Evolutionary conservation across 1,139 yeast species (phyloP), one percentile per base, ranked within the genome.

Genomic region (Protomyces pachydermus): DNA sequence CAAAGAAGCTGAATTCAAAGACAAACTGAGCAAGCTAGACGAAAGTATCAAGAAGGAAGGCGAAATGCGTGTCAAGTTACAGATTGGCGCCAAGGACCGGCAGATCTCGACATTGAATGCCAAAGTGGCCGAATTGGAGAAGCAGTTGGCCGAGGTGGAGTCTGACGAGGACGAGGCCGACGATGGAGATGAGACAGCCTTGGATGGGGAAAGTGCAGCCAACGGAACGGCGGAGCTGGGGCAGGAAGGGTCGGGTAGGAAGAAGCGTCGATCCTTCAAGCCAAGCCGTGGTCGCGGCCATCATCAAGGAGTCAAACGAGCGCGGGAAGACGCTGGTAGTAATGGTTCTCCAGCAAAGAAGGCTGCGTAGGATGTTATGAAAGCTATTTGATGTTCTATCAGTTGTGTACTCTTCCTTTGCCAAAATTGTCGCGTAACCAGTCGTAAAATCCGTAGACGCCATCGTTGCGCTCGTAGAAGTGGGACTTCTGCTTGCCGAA

Each of bases 11-110:
- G 73, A 78, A 2, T 75, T 77, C 60, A 78, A 76, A 39, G 78
- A 78, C 61, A 76, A 79, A 8, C 75, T 77, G 66, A 76, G 77
- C 58, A 39, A 73, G 71, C 52, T 71, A 72, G 75, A 74, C 70
- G 66, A 75, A 71, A 64, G 73, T 69, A 54, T 74, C 66, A 65
- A 69, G 70, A 65, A 74, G 72, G 68, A 71, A 71, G 32, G 68
- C 70, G 42, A 72, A 71, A 65, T 69, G 74, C 65, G 55, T 70
- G 20, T 66, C 68, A 23, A 65, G 64, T 38, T 37, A 48, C 46
- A 67, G 55, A 63, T 67, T 38, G 67, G 56, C 8, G 69, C 68
- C 34, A 70, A 71, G 65, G 70, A 70, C 56, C 63, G 65, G 39
- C 69, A 72, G 37, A 73, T 73, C 54, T 62, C 68, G 3, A 66